Conservation (phyloP, 2,329 filamentous ascomycete species). For the Trichophyton rubrum region DNA sequence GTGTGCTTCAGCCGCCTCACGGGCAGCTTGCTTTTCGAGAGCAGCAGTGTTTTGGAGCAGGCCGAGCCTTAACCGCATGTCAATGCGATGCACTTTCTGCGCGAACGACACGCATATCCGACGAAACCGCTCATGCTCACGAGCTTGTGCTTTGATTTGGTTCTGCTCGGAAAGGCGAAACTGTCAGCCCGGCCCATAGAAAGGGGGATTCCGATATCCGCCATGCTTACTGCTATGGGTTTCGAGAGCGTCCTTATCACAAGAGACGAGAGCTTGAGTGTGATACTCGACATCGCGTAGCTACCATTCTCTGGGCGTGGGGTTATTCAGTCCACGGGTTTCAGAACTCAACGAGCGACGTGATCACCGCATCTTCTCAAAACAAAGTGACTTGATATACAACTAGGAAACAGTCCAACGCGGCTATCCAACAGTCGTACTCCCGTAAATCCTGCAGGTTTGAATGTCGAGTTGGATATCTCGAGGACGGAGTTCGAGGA, state of each 20-base stretch:
- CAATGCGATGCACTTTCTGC: slow-evolving; percentile 51
- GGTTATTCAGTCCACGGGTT: background rate
- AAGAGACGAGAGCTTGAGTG: slow-evolving; percentile 53
- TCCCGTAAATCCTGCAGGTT: background rate
- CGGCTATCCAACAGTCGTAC: background rate
- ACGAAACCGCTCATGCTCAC: slow-evolving; percentile 56
- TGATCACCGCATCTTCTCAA: background rate
- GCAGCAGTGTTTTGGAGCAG: slow-evolving; percentile 50
- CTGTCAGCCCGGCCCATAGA: background rate
- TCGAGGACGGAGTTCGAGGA: background rate
- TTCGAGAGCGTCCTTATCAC: slow-evolving; percentile 54
- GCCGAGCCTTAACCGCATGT: slow-evolving; percentile 56
- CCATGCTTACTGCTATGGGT: slow-evolving; percentile 48
- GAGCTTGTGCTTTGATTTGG: slow-evolving; percentile 54
- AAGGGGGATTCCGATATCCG: background rate
- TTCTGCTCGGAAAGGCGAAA: slow-evolving; percentile 35
- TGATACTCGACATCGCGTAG: slow-evolving; percentile 45
- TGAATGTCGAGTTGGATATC: background rate
- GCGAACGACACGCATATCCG: slow-evolving; percentile 49
- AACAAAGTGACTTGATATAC: background rate
- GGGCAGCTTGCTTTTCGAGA: slow-evolving; percentile 30
- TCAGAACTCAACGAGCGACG: background rate
- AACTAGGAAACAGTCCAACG: too few relatives aligned
- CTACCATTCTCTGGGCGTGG: background rate
- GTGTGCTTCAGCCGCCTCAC: slow-evolving; percentile 44